phyloP scores from a whole-genome alignment of 495 filamentous ascomycete genomes.

The Penicillium parvum region DNA sequence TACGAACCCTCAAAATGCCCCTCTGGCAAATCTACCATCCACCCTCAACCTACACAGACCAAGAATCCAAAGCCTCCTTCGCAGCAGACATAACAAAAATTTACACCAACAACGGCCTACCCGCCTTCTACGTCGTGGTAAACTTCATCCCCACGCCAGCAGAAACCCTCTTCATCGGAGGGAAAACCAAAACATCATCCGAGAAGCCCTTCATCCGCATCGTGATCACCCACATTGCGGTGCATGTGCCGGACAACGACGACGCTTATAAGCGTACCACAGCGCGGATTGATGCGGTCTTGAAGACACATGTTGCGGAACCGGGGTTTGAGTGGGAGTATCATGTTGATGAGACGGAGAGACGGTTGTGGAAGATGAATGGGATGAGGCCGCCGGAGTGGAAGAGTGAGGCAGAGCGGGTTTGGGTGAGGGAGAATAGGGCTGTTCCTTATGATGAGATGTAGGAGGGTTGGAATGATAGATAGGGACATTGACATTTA shows the following conservation, averaged over 20 bases:
- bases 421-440: conserved; percentile 18
- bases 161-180: conserved; percentile 13
- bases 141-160: conserved; percentile 15
- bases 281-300: conserved; percentile 9
- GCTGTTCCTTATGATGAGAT: conserved; percentile 21
- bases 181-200: background rate
- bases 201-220: conserved; percentile 19
- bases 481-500: background rate
- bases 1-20: conserved; percentile 22
- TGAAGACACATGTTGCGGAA: conserved; percentile 21
- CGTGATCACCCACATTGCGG: conserved; percentile 21
- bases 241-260: conserved; percentile 13
- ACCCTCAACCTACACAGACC: conserved; percentile 9
- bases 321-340: conserved; percentile 27
- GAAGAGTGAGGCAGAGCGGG: conserved; percentile 17
- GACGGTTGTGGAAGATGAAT: conserved; percentile 28
- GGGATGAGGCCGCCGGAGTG: conserved; percentile 21
- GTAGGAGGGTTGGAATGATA: conserved; percentile 31
- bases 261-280: conserved; percentile 2
- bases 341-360: conserved; percentile 22
- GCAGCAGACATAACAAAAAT: conserved; percentile 23
- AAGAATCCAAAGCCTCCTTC: conserved; percentile 13
- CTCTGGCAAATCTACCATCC: conserved; percentile 30
- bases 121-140: conserved; percentile 27
- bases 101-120: conserved; percentile 21